Evolutionary conservation across 331 rosid species (phyloP).

Genomic region (Malus hybrid): DNA sequence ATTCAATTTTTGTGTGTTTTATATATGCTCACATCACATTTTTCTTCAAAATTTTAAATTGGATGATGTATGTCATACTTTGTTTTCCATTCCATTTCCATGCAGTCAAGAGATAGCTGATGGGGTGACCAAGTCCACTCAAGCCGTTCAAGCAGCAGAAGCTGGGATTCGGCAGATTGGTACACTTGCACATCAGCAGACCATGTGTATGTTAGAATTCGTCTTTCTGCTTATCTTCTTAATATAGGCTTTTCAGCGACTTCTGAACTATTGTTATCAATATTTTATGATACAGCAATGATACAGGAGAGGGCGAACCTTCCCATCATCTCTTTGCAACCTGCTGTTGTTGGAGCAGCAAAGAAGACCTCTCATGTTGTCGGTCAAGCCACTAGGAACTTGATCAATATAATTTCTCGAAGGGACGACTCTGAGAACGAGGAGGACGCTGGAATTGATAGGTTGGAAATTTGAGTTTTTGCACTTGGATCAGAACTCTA

Average conservation of each 20-base stretch:
- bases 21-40: background rate
- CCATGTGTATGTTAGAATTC: conserved; percentile 51
- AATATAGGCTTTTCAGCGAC: background rate
- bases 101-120: conserved; percentile 88
- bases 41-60: background rate
- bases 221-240: background rate
- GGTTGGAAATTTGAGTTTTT: conserved; percentile 36
- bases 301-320: conserved; percentile 88
- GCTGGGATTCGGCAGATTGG: conserved; percentile 83
- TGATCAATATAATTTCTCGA: conserved; percentile 59
- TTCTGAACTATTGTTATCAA: background rate
- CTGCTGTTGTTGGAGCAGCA: conserved; percentile 86
- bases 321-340: conserved; percentile 75
- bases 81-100: conserved; percentile 14
- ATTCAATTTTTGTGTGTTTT: background rate
- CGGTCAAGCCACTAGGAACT: conserved; percentile 68
- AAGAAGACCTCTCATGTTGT: conserved; percentile 85
- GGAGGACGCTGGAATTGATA: conserved; percentile 37
- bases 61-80: background rate
- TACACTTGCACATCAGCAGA: conserved; percentile 68
- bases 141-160: conserved; percentile 89
- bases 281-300: conserved; percentile 55
- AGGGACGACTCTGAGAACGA: conserved; percentile 42
- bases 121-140: conserved; percentile 80
- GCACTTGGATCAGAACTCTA: background rate